These are phyloP conservation scores for Echria macrotheca DNA, from an alignment of 495 filamentous ascomycete species.

Conservation along the genomic window DNA sequence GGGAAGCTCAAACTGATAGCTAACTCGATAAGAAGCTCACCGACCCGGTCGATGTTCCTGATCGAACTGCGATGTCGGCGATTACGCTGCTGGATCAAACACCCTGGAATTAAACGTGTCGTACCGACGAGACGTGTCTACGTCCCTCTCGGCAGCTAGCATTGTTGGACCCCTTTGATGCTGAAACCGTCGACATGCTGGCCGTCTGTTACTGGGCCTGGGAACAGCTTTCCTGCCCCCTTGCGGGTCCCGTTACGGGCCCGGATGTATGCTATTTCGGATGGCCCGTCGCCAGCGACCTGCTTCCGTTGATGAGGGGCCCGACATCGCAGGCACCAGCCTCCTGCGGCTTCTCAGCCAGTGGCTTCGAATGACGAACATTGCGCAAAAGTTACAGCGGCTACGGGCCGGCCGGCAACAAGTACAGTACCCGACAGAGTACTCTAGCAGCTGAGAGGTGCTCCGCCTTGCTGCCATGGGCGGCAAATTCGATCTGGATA, in stretches of 20 bases:
- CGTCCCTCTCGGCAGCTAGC: background rate
- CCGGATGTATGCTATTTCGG: slow-evolving; percentile 1
- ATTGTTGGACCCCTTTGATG: no score
- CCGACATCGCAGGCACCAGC: slow-evolving; percentile 7
- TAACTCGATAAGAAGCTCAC: slow-evolving; percentile 5
- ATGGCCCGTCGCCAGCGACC: background rate
- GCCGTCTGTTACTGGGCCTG: no score
- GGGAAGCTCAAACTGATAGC: no score
- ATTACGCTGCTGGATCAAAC: slow-evolving; percentile 5
- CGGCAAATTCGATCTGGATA: slow-evolving; percentile 3
- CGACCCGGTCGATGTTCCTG: slow-evolving; percentile 3
- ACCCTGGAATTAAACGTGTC: background rate
- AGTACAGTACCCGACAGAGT: slow-evolving; percentile 1
- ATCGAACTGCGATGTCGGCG: slow-evolving; percentile 21
- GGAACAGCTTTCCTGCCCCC: no score
- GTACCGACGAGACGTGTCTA: background rate
- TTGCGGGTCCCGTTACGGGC: no score
- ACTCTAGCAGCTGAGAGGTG: background rate
- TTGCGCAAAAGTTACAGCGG: no score
- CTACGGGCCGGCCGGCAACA: no score
- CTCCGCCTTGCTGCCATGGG: background rate
- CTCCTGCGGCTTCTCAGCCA: no score
- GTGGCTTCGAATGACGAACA: no score
- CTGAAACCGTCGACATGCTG: no score
- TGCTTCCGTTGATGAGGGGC: background rate